A percentile compares a stretch with the other conserved stretches of the same genome.
Conservation (phyloP, 164 flowering plant genomes). For the Echeveria elegans region DNA sequence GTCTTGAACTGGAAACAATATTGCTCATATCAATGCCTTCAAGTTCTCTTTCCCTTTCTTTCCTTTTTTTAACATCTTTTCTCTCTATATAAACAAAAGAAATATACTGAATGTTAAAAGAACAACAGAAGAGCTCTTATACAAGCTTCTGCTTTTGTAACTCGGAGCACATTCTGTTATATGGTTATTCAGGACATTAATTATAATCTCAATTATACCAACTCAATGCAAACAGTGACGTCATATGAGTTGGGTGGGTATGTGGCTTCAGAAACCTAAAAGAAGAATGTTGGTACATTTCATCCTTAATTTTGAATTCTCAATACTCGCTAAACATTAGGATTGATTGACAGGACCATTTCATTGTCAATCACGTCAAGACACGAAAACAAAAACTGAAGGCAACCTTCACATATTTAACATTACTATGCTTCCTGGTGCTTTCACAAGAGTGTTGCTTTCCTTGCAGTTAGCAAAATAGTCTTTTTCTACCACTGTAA, state of each 20-base stretch:
- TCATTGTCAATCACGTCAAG: neutral
- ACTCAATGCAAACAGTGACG: neutral
- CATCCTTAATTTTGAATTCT: neutral
- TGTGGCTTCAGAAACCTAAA: neutral
- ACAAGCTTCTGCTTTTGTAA: neutral
- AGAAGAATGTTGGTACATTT: neutral
- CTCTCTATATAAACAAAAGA: slow-evolving; percentile 36
- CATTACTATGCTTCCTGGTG: neutral
- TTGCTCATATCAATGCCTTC: slow-evolving; percentile 94
- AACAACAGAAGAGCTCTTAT: neutral
- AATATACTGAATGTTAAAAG: neutral
- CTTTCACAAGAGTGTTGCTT: neutral
- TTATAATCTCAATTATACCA: neutral
- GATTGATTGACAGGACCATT: neutral
- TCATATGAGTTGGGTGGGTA: neutral
- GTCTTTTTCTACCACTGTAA: neutral
- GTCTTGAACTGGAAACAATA: slow-evolving; percentile 66
- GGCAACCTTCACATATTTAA: neutral
- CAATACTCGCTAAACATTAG: neutral
- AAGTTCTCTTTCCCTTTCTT: slow-evolving; percentile 84
- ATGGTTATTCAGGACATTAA: neutral
- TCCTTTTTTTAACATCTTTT: slow-evolving; percentile 63
- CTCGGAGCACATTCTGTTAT: neutral
- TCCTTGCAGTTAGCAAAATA: neutral
- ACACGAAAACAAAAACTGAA: neutral